Conservation (phyloP, 768 basidiomycete species). For the Suillus ampliporus region DNA sequence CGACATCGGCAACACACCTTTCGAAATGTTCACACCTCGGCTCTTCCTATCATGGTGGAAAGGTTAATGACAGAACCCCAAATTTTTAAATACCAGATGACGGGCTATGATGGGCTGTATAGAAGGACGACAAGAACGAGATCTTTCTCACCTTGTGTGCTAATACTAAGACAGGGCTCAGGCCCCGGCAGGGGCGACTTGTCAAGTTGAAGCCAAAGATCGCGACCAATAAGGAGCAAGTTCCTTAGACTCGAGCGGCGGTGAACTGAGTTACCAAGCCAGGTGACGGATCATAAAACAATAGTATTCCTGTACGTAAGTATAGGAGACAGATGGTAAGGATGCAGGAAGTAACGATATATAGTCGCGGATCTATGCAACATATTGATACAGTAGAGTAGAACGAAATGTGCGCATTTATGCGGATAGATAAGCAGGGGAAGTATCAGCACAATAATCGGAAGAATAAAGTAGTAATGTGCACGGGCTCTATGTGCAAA, state of each 20-base stretch:
- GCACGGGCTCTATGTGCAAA: conserved; percentile 8
- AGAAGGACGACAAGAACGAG: not conserved
- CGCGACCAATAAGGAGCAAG: not conserved
- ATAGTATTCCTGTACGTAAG: conserved; percentile 11
- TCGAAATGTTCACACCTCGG: conserved; percentile 3
- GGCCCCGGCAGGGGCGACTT: conserved; percentile 1
- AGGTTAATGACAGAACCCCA: conserved; percentile 4
- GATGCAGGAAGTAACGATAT: conserved; percentile 9
- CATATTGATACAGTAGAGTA: conserved; percentile 5
- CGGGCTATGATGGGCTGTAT: not conserved
- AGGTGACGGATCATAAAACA: conserved; percentile 5
- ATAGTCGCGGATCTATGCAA: conserved; percentile 7
- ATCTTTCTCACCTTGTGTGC: conserved; percentile 5
- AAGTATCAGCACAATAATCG: conserved; percentile 16
- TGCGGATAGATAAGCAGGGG: conserved; percentile 5
- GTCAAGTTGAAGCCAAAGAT: not conserved
- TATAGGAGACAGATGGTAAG: conserved; percentile 1
- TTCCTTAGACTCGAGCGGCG: not conserved
- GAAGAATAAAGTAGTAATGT: conserved; percentile 29
- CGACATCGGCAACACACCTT: not conserved
- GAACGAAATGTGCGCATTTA: conserved; percentile 24
- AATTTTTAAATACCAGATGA: not conserved
- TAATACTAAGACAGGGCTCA: not conserved
- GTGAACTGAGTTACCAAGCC: not conserved
- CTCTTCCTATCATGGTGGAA: not conserved